Evolutionary conservation across 805 yeast genomes (phyloP), one percentile per base, ranked within the genome.

Genomic region (Naumovozyma baii): DNA sequence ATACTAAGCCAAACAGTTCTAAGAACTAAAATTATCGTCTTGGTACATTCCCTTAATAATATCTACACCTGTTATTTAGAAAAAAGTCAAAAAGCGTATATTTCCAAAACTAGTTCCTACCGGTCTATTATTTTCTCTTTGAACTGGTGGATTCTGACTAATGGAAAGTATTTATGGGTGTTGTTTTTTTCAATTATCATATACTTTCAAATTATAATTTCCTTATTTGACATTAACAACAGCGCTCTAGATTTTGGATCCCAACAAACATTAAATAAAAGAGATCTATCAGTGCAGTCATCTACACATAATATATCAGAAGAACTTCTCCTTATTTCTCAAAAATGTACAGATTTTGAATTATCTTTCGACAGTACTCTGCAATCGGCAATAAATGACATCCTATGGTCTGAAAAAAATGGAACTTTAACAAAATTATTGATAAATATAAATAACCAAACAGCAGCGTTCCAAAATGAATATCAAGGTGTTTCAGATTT

Each of bases 61-160:
- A 29, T 29, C 5, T 29, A 8, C 13, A 13, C 13, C 5, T 29
- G 13, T 14, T 29, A 12, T 12, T 13, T 29, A 13, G 14, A 14
- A 8, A 12, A 29, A 5, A 8, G 15, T 22, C 10, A 22, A 22
- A 12, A 34, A 33, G 12, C 33, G n/a, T n/a, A 34, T 10, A 15
- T 40, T 9, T 26, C 35, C 4, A 17, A 18, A n/a, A n/a, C n/a
- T n/a, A n/a, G n/a, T n/a, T n/a, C n/a, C n/a, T n/a, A n/a, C n/a
- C n/a, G n/a, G n/a, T n/a, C n/a, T n/a, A n/a, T n/a, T n/a, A n/a
- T n/a, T n/a, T n/a, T n/a, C n/a, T n/a, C n/a, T n/a, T n/a, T n/a
- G 10, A 38, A 33, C 33, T 47, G 45, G 47, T 49, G 52, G 52
- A 36, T 49, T n/a, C 37, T 39, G 25, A 39, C 49, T 10, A 42